These are phyloP conservation scores for Lithohypha guttulata DNA, from an alignment of 2,329 filamentous ascomycete species.

Conservation along the genomic window DNA sequence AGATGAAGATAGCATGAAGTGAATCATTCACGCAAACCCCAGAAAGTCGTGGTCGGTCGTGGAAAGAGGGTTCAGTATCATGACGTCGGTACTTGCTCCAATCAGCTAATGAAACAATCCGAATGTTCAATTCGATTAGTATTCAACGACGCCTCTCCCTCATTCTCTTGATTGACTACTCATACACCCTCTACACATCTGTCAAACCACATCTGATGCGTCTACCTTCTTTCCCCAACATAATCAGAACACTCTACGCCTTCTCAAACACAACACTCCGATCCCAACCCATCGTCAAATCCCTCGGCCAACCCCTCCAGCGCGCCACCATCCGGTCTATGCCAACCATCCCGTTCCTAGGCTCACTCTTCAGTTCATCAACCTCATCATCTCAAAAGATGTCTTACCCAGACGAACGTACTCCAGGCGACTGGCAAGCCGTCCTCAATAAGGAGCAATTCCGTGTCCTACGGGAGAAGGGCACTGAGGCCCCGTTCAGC, in stretches of 20 bases:
- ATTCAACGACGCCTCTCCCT: no score
- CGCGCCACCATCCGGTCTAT: conserved; percentile 47
- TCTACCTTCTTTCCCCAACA: conserved; percentile 36
- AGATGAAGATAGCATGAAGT: no score
- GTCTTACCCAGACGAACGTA: conserved; percentile 68
- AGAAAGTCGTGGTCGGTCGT: no score
- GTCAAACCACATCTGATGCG: conserved; percentile 36
- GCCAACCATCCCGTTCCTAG: conserved; percentile 67
- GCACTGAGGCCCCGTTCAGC: conserved; percentile 70
- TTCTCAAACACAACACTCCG: conserved; percentile 34
- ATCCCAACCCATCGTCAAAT: conserved; percentile 21
- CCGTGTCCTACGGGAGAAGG: conserved; percentile 80
- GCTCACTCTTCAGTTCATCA: conserved; percentile 61
- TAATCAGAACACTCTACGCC: conserved; percentile 40
- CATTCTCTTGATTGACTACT: no score
- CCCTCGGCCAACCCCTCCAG: conserved; percentile 23
- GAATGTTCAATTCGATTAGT: no score
- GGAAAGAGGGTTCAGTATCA: no score
- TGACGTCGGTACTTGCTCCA: no score
- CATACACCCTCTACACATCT: no score
- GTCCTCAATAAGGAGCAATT: conserved; percentile 88
- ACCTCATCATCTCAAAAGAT: conserved; percentile 35
- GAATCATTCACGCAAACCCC: no score
- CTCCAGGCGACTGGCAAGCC: conserved; percentile 77
- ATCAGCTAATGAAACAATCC: no score